phyloP scores from a whole-genome alignment of 129 eudicot genomes.

The Pittosporum tobira region DNA sequence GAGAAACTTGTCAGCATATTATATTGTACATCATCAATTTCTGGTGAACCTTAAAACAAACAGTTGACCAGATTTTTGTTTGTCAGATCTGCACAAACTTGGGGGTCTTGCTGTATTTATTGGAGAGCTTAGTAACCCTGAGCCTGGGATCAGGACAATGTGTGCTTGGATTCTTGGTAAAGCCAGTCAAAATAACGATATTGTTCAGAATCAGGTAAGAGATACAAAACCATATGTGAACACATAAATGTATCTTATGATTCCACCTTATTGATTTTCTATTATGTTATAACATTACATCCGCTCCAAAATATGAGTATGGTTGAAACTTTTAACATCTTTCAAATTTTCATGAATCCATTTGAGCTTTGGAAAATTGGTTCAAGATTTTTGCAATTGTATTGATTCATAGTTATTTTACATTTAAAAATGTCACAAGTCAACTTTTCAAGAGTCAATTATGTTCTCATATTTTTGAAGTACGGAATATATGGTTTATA shows the following conservation, averaged over 20 bases:
- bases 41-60: neutral
- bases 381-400: no score
- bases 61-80: slow-evolving; percentile 5
- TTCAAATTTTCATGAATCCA: no score
- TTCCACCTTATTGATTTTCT: neutral
- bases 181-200: slow-evolving; percentile 84
- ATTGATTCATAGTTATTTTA: no score
- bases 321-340: no score
- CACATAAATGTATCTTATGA: neutral
- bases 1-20: neutral
- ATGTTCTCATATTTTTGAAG: no score
- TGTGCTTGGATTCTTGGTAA: slow-evolving; percentile 86
- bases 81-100: slow-evolving; percentile 65
- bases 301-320: no score
- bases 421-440: no score
- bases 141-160: slow-evolving; percentile 40
- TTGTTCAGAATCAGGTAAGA: slow-evolving; percentile 79
- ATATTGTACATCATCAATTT: neutral
- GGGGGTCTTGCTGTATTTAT: slow-evolving; percentile 68
- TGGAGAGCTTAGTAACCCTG: slow-evolving; percentile 45
- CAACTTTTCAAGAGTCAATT: no score
- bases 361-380: no score
- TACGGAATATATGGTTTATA: no score
- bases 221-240: slow-evolving; percentile 4
- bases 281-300: no score